Conservation (phyloP, 2,329 filamentous ascomycete genomes). For the Cladosporium cucumerinum region DNA sequence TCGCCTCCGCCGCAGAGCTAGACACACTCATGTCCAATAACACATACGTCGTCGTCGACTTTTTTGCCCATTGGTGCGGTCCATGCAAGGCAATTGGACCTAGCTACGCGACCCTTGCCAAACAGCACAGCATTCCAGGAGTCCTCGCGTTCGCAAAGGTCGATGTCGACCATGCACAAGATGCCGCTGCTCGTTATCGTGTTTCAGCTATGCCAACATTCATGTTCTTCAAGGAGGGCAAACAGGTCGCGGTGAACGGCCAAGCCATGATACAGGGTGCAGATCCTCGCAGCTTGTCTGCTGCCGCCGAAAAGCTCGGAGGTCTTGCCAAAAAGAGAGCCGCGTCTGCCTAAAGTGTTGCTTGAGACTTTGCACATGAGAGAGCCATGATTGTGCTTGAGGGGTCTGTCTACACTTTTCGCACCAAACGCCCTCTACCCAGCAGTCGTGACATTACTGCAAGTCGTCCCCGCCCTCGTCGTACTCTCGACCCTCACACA, state of each 20-base stretch:
- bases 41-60: conserved; percentile 63
- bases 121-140: conserved; percentile 9
- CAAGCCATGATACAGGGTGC: conserved; percentile 66
- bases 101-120: conserved; percentile 55
- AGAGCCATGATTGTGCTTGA: conserved; percentile 3
- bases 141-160: conserved; percentile 72
- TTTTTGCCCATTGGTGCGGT: conserved; percentile 86
- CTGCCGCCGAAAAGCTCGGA: conserved; percentile 49
- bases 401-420: conserved; percentile 4
- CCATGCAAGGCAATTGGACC: conserved; percentile 94
- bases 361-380: conserved; percentile 4
- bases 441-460: conserved; percentile 6
- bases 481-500: conserved; percentile 27
- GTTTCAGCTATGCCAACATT: conserved; percentile 94
- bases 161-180: conserved; percentile 78
- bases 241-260: conserved; percentile 53
- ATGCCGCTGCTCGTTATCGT: conserved; percentile 71
- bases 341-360: conserved; percentile 3
- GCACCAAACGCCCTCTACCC: conserved; percentile 1
- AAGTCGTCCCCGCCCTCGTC: conserved; percentile 4
- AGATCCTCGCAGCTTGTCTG: conserved; percentile 60
- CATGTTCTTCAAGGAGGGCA: conserved; percentile 73
- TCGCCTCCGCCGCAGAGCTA: conserved; percentile 5
- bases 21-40: conserved; percentile 6
- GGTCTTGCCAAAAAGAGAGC: conserved; percentile 54